These are phyloP conservation scores for Epichloe sibirici DNA, from an alignment of 2,329 filamentous ascomycete genomes.

Conservation along the genomic window DNA sequence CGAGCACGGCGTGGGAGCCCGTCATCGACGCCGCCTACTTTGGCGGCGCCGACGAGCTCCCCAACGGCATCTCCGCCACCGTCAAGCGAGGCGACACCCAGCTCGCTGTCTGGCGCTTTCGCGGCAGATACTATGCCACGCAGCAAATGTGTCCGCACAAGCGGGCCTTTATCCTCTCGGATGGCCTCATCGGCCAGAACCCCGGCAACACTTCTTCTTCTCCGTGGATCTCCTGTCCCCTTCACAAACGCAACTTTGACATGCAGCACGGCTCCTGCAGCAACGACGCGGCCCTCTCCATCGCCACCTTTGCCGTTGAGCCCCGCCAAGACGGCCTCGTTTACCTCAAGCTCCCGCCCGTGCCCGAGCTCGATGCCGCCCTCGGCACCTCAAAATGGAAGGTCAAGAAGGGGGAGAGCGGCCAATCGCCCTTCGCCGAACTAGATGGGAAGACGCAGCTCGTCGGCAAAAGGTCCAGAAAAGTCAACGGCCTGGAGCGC, in stretches of 20 bases:
- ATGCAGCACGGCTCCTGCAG: constrained; percentile 60
- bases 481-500: constrained; percentile 24
- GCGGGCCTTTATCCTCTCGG: constrained; percentile 76
- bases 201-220: constrained; percentile 10
- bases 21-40: constrained; percentile 62
- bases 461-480: constrained; percentile 17
- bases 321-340: constrained; percentile 62
- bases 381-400: constrained; percentile 70
- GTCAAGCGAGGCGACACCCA: constrained; percentile 84
- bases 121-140: constrained; percentile 68
- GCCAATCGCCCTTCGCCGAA: constrained; percentile 26
- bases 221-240: constrained; percentile 78
- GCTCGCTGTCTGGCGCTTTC: constrained; percentile 74
- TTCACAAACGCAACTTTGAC: constrained; percentile 84
- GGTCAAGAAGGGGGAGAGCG: constrained; percentile 58
- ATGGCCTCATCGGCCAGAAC: constrained; percentile 69
- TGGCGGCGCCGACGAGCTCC: constrained; percentile 44
- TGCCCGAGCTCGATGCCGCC: constrained; percentile 67
- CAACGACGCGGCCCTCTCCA: constrained; percentile 63
- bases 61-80: constrained; percentile 62
- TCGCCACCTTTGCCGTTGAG: constrained; percentile 71
- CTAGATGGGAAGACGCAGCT: constrained; percentile 31
- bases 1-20: constrained; percentile 59
- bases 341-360: constrained; percentile 67
- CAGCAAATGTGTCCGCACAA: constrained; percentile 96